Base-by-base conservation (phyloP, 108 stramenopile genomes). In the Poteriospumella lacustris region DNA sequence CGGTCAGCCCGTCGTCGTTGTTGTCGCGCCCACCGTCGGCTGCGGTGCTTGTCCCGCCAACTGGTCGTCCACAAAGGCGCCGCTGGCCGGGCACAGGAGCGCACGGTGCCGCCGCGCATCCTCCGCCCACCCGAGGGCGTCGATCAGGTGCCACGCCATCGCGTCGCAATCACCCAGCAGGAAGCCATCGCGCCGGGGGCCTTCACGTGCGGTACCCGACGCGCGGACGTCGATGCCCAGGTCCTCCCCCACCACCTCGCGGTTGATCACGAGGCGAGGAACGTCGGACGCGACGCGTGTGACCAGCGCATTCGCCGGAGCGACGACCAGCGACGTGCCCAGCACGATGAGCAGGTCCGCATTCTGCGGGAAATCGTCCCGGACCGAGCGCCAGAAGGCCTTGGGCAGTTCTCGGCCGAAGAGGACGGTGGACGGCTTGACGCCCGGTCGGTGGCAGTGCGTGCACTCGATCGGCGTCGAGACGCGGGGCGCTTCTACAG, bases 401-500 rank as follows among this genome's bases (percentile, higher is more conserved):
- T 75, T 75, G 19, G 93, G 93, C 68, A 94, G 79, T 34, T 76
- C 80, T 1, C 88, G 82, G 26, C 89, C 88, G 78, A 92, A 94
- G 38, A 94, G 67, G 0, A 94, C 92, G 56, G 92, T 94, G 68
- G 87, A 80, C 5, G 93, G 93, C 64, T 94, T 94, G 47, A 94
- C 85, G 0, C 84, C 69, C n/a, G 81, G 76, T 24, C 80, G 44
- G 0, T 82, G 83, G 77, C 93, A 94, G 29, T 68, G 59, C n/a
- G 68, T 43, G 62, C 93, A 94, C 19, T 44, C 31, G 58, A 94
- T 92, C 0, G 88, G 85, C 1, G 81, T 89, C 12, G 90, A 91
- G 75, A 80, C 58, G 28, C 12, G 1, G 1, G 93, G 93, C 5
- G 91, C 91, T 36, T 81, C 68, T 33, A 72, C 59, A n/a, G n/a